A percentile compares a stretch with the other conserved stretches of the same genome.
Evolutionary conservation across 495 filamentous ascomycete species (phyloP).

Genomic region (Pseudotulostoma volvatum): DNA sequence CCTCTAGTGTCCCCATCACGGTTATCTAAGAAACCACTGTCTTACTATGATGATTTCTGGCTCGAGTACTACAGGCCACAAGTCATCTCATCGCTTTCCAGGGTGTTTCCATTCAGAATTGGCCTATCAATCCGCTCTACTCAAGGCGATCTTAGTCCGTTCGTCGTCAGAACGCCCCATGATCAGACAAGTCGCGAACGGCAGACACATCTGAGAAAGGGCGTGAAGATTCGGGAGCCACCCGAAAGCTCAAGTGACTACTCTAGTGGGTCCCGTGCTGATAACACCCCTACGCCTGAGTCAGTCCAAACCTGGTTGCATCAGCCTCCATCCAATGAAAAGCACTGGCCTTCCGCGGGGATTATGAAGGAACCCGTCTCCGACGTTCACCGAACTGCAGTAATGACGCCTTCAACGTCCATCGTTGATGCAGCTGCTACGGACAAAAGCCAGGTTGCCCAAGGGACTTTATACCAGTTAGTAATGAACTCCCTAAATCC

Average conservation of each 20-base stretch:
- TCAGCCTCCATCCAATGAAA: conserved; percentile 19
- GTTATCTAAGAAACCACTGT: conserved; percentile 37
- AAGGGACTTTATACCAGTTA: conserved; percentile 78
- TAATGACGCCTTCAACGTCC: too few relatives aligned
- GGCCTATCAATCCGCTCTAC: conserved; percentile 63
- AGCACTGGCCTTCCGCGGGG: conserved; percentile 15
- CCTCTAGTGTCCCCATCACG: conserved; percentile 33
- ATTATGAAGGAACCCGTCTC: conserved; percentile 28
- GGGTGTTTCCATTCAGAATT: conserved; percentile 80
- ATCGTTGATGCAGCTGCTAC: conserved; percentile 6
- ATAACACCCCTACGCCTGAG: conserved; percentile 6
- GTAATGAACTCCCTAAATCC: conserved; percentile 67
- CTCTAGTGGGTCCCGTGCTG: conserved; percentile 3
- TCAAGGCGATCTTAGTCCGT: conserved; percentile 66
- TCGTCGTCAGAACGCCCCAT: conserved; percentile 48
- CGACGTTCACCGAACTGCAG: conserved; percentile 15
- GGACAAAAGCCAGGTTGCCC: conserved; percentile 51
- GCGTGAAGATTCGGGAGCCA: conserved; percentile 30
- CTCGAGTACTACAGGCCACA: conserved; percentile 90
- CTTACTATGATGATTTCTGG: conserved; percentile 88
- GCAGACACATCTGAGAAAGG: conserved; percentile 17
- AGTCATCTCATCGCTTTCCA: conserved; percentile 67
- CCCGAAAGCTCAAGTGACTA: conserved; percentile 10
- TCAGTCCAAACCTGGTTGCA: conserved; percentile 11
- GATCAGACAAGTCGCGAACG: conserved; percentile 24